A percentile compares a stretch with the other conserved stretches of the same genome.
phyloP scores from a whole-genome alignment of 1,284 basidiomycete species.

The Cryptococcus jaspeensis region DNA sequence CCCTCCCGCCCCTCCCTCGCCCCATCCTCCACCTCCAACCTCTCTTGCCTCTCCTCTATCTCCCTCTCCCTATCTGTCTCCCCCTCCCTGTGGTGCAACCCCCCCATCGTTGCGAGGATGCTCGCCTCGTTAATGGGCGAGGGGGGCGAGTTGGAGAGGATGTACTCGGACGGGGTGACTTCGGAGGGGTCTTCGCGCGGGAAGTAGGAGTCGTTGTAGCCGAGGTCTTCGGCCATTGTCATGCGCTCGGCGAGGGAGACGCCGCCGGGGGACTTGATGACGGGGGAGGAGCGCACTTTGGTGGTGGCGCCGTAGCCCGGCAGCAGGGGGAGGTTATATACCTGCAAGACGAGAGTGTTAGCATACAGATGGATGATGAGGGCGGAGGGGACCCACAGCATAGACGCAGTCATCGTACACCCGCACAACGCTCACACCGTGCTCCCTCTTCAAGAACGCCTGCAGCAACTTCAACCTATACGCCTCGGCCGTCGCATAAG shows the following conservation, averaged over 20 bases:
- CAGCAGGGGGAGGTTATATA: constrained; percentile 86
- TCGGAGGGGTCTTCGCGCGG: constrained; percentile 32
- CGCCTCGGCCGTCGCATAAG: constrained; percentile 80
- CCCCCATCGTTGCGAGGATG: constrained; percentile 11
- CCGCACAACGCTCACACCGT: constrained; percentile 77
- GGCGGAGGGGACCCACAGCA: constrained; percentile 61
- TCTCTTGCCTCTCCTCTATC: constrained; percentile 20
- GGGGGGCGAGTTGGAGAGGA: constrained; percentile 45
- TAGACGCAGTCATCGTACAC: constrained; percentile 92
- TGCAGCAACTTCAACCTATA: constrained; percentile 74
- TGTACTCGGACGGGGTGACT: constrained; percentile 44
- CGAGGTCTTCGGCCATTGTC: constrained; percentile 82
- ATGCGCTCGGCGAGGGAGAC: constrained; percentile 66
- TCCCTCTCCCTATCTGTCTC: constrained; percentile 14
- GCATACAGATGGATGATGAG: constrained; percentile 4
- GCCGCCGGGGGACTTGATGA: constrained; percentile 60
- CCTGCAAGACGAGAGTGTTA: constrained; percentile 53
- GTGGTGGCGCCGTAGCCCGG: constrained; percentile 85
- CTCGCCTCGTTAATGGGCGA: constrained; percentile 8
- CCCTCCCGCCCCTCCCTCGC: constrained; percentile 17
- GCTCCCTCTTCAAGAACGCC: constrained; percentile 85
- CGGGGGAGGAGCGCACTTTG: constrained; percentile 77
- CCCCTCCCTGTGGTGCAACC: no score
- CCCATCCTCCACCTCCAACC: constrained; percentile 10
- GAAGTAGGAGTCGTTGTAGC: constrained; percentile 84